Percentiles rank a stretch among this genome's conserved stretches.
These are phyloP conservation scores for Globisporangium nagaii DNA, from an alignment of 352 stramenopile species.

Conservation along the genomic window DNA sequence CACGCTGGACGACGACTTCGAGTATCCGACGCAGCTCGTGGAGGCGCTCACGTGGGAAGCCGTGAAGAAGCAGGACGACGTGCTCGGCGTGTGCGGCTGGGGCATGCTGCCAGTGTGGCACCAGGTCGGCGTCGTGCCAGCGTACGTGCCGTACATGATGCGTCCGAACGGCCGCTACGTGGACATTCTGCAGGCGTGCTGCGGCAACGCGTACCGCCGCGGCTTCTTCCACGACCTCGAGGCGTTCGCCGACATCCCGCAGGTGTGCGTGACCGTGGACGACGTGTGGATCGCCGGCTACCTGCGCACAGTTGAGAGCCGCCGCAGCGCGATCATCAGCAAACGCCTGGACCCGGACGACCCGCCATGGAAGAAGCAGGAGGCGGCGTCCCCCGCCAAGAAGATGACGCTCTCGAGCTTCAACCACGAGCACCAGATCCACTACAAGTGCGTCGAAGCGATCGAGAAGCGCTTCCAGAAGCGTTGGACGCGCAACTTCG, in stretches of 20 bases:
- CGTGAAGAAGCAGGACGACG: conserved; percentile 45
- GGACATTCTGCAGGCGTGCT: conserved; percentile 71
- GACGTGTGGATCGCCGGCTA: conserved; percentile 83
- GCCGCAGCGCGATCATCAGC: conserved; percentile 60
- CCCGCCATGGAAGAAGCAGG: conserved; percentile 59
- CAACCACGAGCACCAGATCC: conserved; percentile 75
- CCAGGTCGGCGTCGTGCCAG: conserved; percentile 65
- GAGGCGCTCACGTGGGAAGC: conserved; percentile 69
- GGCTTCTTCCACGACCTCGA: conserved; percentile 73
- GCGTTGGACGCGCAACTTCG: conserved; percentile 67
- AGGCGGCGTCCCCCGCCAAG: conserved; percentile 36
- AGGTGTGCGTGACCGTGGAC: conserved; percentile 73
- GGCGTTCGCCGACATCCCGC: conserved; percentile 55
- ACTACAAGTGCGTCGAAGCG: conserved; percentile 79
- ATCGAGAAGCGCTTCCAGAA: conserved; percentile 59
- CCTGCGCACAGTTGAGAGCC: conserved; percentile 56
- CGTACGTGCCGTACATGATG: conserved; percentile 84
- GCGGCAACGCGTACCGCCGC: conserved; percentile 65
- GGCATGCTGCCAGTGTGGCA: conserved; percentile 74
- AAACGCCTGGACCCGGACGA: conserved; percentile 70
- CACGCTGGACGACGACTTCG: conserved; percentile 81
- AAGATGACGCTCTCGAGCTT: conserved; percentile 74
- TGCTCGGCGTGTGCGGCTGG: conserved; percentile 72
- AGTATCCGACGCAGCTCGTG: conserved; percentile 59
- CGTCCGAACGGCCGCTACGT: conserved; percentile 61